Base-by-base conservation (phyloP, 345 rosid species). In the Lenwebbia sp. region DNA sequence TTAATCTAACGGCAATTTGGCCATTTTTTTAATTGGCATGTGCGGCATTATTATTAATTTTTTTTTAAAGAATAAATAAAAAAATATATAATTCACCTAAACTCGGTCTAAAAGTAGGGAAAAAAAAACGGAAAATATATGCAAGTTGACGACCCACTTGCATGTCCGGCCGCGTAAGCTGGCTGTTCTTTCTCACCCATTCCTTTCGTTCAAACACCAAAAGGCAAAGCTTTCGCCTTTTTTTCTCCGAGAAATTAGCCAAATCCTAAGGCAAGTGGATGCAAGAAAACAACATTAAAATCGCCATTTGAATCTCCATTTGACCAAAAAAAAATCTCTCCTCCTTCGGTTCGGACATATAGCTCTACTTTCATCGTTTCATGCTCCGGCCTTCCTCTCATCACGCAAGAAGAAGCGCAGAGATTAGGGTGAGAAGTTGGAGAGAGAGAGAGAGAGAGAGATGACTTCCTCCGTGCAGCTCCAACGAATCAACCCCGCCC, bases 391-490 rank as follows among this genome's bases (percentile, higher is more conserved):
- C 74, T 53, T 60, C 57, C 65, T 83, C 57, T 83, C 65, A 15
- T 41, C 78, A 19, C 10, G 26, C 23, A 70, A 62, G 76, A 30
- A 62, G 75, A 7, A 19, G 23, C 76, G 78, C 78, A 70, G 78
- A 17, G 41, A 30, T 62, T 30, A 30, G 75, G 75, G 41, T 28
- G 75, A 30, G 75, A 15, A 28, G 74, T 60, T 60, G 74, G 60
- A 0, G 15, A 6, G 25, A 50, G 26, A 3, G 54, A 74, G 53
- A n/a, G 51, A 70, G 49, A 52, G 40, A 82, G 88, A 44, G 22
- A 96, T 95, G 99, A 97, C 96, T 82, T 90, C 96, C 12, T 83
- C 98, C 2, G 70, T 95, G 17, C 94, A 93, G 53, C 89, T 91
- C 88, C 93, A 89, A 89, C 95, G 90, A 85, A 92, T 94, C 58